Base-by-base conservation (phyloP, 306 rosid genomes). In the Dicorynia guianensis region DNA sequence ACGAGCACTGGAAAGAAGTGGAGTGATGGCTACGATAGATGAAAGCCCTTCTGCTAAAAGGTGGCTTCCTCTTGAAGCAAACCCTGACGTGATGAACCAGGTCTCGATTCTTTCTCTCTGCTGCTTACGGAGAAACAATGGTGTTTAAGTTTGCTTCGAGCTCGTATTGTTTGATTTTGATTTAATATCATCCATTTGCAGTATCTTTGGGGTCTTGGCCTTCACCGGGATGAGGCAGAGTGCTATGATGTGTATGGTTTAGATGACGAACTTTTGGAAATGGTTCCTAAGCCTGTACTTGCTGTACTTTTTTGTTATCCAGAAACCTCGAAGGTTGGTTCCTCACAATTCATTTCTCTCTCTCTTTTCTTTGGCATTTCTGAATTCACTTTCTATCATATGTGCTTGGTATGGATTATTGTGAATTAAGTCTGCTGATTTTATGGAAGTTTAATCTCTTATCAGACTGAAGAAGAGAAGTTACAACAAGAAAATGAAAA, bases 51-150 rank as follows among this genome's bases (percentile, higher is more conserved):
- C 86, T 49, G 82, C 88, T 0, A 96, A 96, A 80, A 89, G 88
- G 35, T 96, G 99, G 99, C 99, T 96, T 92, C 99, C 99, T 81
- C 98, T 96, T 42, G 99, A 96, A 90, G 97, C 99, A 81, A 96
- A 96, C 77, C 99, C 99, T 47, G 96, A 96, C 39, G 93, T 96
- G 57, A 86, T 96, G 94, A 96, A 92, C 81, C 98, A 96, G 97
- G 99, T 89, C 56, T 42, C 60, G n/a, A 17, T 25, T 25, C 30
- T 25, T 25, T 25, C 30, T 25, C 30, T 7, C 9, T 40, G 7
- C 1, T 40, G 6, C 7, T 40, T 7, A 5, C 46, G 7, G 10
- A 40, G 46, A 40, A 4, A 40, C 10, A 40, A 10, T 40, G 46
- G 46, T 40, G 46, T 40, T 40, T 40, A 25, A 40, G 10, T 40